Evolutionary conservation across 2,329 filamentous ascomycete species (phyloP).

Genomic region (Pseudopyricularia javanii): DNA sequence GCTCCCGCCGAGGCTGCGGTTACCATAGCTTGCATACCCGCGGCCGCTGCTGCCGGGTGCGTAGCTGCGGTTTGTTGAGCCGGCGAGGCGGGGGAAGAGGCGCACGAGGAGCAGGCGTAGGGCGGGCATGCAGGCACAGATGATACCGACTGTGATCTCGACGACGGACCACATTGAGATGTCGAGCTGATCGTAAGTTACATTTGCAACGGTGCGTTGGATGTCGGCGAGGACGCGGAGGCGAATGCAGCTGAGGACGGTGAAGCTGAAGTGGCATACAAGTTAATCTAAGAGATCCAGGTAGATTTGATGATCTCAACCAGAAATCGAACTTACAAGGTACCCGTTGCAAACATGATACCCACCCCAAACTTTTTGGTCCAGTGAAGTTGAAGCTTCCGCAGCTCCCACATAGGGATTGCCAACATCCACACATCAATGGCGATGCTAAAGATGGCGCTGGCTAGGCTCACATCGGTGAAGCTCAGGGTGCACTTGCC

Average conservation of each 20-base stretch:
- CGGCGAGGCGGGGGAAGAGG: conserved; percentile 8
- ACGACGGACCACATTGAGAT: conserved; percentile 14
- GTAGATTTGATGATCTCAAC: neutral
- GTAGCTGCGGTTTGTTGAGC: neutral
- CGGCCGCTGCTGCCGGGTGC: neutral
- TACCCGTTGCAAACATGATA: conserved; percentile 31
- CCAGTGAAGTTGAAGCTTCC: conserved; percentile 24
- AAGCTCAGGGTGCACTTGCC: conserved; percentile 32
- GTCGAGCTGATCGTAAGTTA: neutral
- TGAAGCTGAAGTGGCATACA: conserved; percentile 12
- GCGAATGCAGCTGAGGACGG: conserved; percentile 17
- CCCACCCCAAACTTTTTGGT: conserved; percentile 30
- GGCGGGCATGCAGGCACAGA: conserved; percentile 17
- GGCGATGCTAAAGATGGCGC: conserved; percentile 30
- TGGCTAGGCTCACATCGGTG: conserved; percentile 32
- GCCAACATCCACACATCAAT: conserved; percentile 28
- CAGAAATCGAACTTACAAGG: conserved; percentile 13
- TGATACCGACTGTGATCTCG: conserved; percentile 16
- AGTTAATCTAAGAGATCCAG: neutral
- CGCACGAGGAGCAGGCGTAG: conserved; percentile 12
- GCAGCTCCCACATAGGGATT: conserved; percentile 27
- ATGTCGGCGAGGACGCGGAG: neutral
- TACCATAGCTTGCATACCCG: neutral
- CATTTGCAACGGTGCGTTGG: neutral
- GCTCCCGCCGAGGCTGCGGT: no score